Conservation (phyloP, 192 early-diverging fungal genomes). For the Cetraspora pellucida region DNA sequence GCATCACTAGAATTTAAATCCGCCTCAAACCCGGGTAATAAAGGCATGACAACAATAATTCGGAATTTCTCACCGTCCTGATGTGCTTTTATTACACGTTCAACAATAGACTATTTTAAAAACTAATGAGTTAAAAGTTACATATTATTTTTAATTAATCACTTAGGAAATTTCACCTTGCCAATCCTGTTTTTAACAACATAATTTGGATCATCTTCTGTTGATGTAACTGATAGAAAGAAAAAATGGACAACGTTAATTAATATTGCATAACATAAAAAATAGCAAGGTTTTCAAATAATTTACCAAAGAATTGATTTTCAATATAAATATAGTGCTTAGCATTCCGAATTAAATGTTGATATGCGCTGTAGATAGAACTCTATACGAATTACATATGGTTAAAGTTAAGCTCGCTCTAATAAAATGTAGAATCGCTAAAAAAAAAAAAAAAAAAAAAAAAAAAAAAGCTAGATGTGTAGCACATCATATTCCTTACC, state of each 20-base stretch:
- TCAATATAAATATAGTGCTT: constrained; percentile 89
- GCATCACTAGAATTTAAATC: constrained; percentile 75
- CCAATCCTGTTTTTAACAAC: constrained; percentile 68
- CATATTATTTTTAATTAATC: no score
- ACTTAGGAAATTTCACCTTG: neutral
- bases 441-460: neutral
- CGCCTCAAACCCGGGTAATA: constrained; percentile 84
- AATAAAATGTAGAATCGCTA: neutral
- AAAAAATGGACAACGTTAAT: neutral
- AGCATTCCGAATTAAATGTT: constrained; percentile 66
- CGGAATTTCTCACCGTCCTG: constrained; percentile 68
- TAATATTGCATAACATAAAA: neutral
- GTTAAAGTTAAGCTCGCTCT: neutral
- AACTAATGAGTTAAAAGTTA: constrained; percentile 33
- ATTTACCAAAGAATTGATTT: constrained; percentile 87
- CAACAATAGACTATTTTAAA: constrained; percentile 62
- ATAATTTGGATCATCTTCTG: constrained; percentile 39
- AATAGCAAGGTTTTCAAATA: neutral
- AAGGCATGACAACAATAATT: constrained; percentile 78
- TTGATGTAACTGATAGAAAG: constrained; percentile 36
- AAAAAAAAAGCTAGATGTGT: neutral
- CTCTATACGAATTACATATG: constrained; percentile 37
- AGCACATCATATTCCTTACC: constrained; percentile 17
- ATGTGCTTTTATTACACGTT: constrained; percentile 76
- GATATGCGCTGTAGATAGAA: constrained; percentile 83